These are phyloP conservation scores for Lentinula aciculospora DNA, from an alignment of 768 basidiomycete species.

Conservation along the genomic window DNA sequence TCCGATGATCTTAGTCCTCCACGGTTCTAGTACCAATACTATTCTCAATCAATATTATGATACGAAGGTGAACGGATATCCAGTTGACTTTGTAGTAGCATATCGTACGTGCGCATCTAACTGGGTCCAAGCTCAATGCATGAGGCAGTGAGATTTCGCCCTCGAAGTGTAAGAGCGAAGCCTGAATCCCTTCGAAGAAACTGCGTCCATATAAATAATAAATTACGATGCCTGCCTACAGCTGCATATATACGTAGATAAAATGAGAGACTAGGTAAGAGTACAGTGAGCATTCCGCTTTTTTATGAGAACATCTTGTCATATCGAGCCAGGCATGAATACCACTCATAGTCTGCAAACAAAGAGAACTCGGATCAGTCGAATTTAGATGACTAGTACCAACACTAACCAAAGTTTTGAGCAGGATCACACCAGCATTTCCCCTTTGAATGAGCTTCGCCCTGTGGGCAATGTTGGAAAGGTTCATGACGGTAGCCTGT, in stretches of 20 bases:
- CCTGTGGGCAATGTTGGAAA: conserved; percentile 89
- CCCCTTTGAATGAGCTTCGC: conserved; percentile 65
- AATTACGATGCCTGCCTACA: neutral
- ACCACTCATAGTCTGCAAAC: conserved; percentile 70
- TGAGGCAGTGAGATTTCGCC: too few relatives aligned
- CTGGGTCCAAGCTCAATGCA: too few relatives aligned
- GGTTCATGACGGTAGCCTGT: conserved; percentile 79
- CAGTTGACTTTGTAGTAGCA: too few relatives aligned
- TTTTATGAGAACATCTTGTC: conserved; percentile 48
- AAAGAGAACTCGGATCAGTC: conserved; percentile 9
- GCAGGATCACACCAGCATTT: conserved; percentile 82
- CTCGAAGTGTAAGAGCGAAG: too few relatives aligned
- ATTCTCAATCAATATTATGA: conserved; percentile 80
- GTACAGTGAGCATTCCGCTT: neutral
- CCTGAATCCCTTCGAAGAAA: too few relatives aligned
- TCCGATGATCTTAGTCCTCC: neutral
- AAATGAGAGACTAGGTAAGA: neutral
- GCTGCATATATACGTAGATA: neutral
- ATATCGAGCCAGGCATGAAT: conserved; percentile 82
- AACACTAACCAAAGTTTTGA: conserved; percentile 65
- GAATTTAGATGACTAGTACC: neutral
- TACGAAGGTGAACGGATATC: neutral
- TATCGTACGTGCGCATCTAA: too few relatives aligned
- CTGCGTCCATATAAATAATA: neutral
- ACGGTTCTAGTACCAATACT: conserved; percentile 76